Evolutionary conservation across 164 flowering plant genomes (phyloP), one percentile per base, ranked within the genome.

Genomic region (Stephania japonica): DNA sequence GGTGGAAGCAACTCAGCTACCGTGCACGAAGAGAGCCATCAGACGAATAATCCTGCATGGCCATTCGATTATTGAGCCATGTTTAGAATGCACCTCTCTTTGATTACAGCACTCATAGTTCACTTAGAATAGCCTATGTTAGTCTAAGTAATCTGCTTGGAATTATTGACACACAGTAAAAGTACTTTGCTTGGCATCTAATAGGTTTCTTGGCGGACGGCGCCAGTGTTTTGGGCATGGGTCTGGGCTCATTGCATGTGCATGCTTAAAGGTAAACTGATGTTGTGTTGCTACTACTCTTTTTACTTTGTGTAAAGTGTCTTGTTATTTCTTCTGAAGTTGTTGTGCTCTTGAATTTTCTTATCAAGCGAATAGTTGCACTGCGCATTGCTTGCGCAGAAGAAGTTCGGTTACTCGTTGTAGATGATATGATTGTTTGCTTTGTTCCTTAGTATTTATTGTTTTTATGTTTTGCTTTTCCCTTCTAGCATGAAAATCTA

Each of bases 21-120:
- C 6, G 24, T 76, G 70, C 85, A 68, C 38, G 88, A 86, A 43
- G 79, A 82, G 49, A 81, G 84, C 65, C 81, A 77, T 61, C 78
- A 84, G 49, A 75, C 53, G 79, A 87, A 83, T 24, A 80, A 87
- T 62, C 76, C 85, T 19, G 82, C 87, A 59, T 88, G 90, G 94
- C 88, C 88, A n/a, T 87, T 85, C 76, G 84, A 89, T 47, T 83
- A 77, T 43, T 68, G 76, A 81, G 63, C 63, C 42, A 11, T 24
- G 13, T 42, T 69, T 25, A 56, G 68, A 23, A 1, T 25, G 24
- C 13, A 8, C 53, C 43, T 42, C 23, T 62, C 70, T 72, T 78
- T 43, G 32, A 63, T 26, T 71, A 8, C 42, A 66, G 41, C 26
- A 18, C 41, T 72, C 68, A 43, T 56, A 12, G 13, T 21, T 66